These are phyloP conservation scores for Isochrysis galbana DNA, from an alignment of 78 protist species.

Conservation along the genomic window DNA sequence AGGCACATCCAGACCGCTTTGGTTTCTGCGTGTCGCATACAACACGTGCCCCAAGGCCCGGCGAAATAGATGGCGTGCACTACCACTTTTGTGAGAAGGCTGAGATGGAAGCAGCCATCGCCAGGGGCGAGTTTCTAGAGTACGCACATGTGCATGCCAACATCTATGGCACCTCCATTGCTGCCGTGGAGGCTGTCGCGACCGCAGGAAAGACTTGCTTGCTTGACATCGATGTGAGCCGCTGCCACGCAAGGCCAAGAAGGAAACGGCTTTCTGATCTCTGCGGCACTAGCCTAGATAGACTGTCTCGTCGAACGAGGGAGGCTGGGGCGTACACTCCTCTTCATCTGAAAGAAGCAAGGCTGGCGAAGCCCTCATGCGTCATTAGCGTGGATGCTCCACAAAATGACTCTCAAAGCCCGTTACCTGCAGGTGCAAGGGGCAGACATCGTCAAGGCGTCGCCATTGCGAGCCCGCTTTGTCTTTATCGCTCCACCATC, in stretches of 20 bases:
- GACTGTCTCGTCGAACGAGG: no score
- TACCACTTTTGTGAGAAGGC: conserved; percentile 55
- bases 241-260: no score
- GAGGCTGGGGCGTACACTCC: no score
- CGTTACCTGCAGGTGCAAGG: no score
- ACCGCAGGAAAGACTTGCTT: neutral
- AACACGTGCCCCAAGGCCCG: conserved; percentile 46
- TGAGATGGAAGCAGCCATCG: neutral
- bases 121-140: conserved; percentile 60
- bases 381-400: no score
- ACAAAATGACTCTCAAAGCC: no score
- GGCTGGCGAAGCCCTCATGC: no score
- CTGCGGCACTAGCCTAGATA: no score
- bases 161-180: conserved; percentile 71
- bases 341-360: no score
- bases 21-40: conserved; percentile 79
- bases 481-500: neutral
- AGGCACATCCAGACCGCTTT: conserved; percentile 44
- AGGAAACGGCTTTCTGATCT: no score
- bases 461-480: neutral
- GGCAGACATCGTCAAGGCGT: no score
- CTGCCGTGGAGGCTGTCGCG: conserved; percentile 52
- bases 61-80: conserved; percentile 74
- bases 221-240: neutral
- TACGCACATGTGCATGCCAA: conserved; percentile 66